A percentile compares a stretch with the other conserved stretches of the same genome.
Evolutionary conservation across 176 grass and related monocot genomes (phyloP).

Genomic region (Secale cereale): DNA sequence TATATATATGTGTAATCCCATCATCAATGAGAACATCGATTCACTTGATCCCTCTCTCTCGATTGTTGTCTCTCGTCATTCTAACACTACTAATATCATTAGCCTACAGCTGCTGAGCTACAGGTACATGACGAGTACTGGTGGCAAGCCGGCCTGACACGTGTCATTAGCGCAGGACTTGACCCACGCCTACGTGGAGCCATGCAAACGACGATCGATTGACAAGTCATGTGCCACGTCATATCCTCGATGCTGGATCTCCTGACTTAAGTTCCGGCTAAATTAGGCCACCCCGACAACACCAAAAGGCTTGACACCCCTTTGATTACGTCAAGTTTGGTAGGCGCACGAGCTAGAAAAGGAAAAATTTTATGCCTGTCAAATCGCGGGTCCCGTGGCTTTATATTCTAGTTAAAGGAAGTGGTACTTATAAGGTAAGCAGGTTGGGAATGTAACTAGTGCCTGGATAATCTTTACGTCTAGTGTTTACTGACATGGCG

Average conservation of each 20-base stretch:
- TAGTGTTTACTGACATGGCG: not conserved
- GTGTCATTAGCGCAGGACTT: not conserved
- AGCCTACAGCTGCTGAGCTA: not conserved
- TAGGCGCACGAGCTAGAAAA: conserved; percentile 21
- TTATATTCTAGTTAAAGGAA: not conserved
- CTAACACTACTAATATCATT: not conserved
- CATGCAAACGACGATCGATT: not conserved
- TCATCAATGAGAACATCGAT: too few species aligned
- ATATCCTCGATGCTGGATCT: not conserved
- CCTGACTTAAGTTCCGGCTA: not conserved
- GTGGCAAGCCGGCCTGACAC: not conserved
- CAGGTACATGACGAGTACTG: not conserved
- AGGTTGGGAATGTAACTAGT: not conserved
- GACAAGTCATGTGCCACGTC: conserved; percentile 22
- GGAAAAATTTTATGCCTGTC: not conserved
- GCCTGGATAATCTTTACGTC: not conserved
- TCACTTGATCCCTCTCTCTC: too few species aligned
- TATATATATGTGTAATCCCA: too few species aligned
- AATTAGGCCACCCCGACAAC: not conserved
- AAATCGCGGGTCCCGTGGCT: not conserved
- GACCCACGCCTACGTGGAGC: not conserved
- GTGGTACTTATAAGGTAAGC: not conserved
- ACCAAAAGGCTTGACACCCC: not conserved
- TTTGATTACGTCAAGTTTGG: conserved; percentile 27
- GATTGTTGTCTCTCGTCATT: too few species aligned